Evolutionary conservation across 257 asterid genomes (phyloP).

Genomic region (Gentiana macrophylla): DNA sequence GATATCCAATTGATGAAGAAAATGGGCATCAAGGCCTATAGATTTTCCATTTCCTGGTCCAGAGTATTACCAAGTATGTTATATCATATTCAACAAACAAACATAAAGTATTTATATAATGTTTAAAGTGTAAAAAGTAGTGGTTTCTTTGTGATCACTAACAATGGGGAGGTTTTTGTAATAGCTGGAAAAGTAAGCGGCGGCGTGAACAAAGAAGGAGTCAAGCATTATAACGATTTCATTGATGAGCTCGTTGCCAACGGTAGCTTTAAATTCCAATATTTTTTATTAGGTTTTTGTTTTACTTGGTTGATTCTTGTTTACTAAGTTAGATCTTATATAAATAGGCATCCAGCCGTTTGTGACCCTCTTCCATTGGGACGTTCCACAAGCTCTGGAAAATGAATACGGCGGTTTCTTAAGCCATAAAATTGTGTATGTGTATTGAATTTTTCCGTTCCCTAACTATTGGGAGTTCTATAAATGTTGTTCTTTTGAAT

Average conservation of each 20-base stretch:
- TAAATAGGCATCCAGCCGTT: constrained; percentile 1
- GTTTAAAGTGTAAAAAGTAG: too few species aligned
- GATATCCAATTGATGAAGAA: too few species aligned
- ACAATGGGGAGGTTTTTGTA: not conserved
- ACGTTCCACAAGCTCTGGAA: constrained; percentile 2
- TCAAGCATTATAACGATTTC: not conserved
- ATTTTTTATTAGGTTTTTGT: too few species aligned
- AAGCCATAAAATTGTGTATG: not conserved
- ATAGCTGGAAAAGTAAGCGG: not conserved
- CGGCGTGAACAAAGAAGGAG: not conserved
- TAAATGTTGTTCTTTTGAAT: not conserved
- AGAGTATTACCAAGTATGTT: too few species aligned
- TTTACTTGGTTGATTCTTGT: too few species aligned
- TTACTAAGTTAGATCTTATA: too few species aligned
- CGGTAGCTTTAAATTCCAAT: not conserved
- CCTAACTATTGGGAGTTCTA: not conserved
- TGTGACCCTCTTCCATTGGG: constrained; percentile 3
- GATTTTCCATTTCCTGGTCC: too few species aligned
- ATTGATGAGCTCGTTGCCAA: not conserved
- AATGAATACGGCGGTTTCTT: not conserved
- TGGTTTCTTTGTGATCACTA: too few species aligned
- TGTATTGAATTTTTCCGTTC: not conserved
- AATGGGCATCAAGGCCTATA: too few species aligned
- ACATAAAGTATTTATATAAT: too few species aligned
- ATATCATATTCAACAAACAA: too few species aligned